Conservation (phyloP, 1,139 yeast species). For the Debaryomycetaceae sp. region DNA sequence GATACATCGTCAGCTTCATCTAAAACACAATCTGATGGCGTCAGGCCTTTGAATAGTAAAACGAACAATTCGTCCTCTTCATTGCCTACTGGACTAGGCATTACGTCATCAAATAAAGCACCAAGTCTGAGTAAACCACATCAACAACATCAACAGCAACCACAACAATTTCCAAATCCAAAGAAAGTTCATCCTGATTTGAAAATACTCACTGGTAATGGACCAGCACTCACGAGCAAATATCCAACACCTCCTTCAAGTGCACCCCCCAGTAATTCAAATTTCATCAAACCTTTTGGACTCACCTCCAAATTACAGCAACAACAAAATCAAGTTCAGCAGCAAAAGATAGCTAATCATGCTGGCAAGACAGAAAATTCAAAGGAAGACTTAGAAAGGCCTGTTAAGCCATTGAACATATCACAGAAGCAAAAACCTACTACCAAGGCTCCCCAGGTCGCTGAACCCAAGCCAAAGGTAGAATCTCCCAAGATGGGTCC, state of each 20-base stretch:
- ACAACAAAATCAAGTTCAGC: conserved; percentile 9
- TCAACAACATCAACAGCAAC: conserved; percentile 31
- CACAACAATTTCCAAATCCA: conserved; percentile 18
- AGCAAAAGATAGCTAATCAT: conserved; percentile 8
- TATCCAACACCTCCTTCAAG: conserved; percentile 15
- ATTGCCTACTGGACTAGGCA: conserved; percentile 22
- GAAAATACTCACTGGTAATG: conserved; percentile 20
- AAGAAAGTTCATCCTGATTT: conserved; percentile 31
- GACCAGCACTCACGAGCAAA: conserved; percentile 7
- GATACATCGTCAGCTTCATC: conserved; percentile 7
- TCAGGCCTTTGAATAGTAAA: neutral
- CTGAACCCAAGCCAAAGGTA: conserved; percentile 5
- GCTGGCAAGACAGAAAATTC: neutral
- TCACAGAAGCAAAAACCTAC: neutral
- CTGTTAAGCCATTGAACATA: conserved; percentile 8
- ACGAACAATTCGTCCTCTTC: conserved; percentile 4
- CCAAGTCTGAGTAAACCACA: conserved; percentile 19
- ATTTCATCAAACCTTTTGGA: conserved; percentile 20
- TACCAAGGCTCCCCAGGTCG: conserved; percentile 4
- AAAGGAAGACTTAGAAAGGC: conserved; percentile 1
- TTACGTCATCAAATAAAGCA: conserved; percentile 4
- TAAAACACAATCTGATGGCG: neutral
- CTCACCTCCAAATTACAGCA: conserved; percentile 9
- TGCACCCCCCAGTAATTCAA: conserved; percentile 18
- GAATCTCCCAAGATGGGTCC: conserved; percentile 17